Evolutionary conservation across 192 early-diverging fungal genomes (phyloP), one percentile per base, ranked within the genome.

Genomic region (Spizellomyces punctatus): DNA sequence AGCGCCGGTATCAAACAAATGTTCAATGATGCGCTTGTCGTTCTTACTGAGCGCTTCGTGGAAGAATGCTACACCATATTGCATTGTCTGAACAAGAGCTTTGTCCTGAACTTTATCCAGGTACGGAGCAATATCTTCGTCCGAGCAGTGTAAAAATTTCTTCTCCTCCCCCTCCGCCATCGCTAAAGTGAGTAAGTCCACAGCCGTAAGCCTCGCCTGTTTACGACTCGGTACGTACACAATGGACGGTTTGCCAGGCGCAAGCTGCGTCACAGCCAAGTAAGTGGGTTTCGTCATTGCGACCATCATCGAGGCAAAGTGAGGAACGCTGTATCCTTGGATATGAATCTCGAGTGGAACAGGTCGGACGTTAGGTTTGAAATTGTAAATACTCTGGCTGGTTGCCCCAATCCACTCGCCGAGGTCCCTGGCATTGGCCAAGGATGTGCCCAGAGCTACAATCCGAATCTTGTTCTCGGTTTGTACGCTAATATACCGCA

Each of bases 401-500:
- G 89, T 86, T 0, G 92, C 92, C 45, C 95, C 96, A 67, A 99
- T 93, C 98, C 98, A 99, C 71, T 95, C 93, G 3, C 95, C 98
- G 48, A 99, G 79, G 71, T 99, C 98, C n/a, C 91, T 84, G n/a
- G 96, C 96, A 77, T 99, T 99, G 22, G 96, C 94, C 54, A 99
- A 71, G 3, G 93, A 93, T 3, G 93, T 90, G 54, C 93, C 89
- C 68, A 99, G 78, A 16, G 89, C 93, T 42, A 99, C 89, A 47
- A 99, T 92, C n/a, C 98, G 91, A 66, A 98, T 92, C 48, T 88
- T 81, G 49, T 88, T 87, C 55, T 91, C 91, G 0, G 88, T 85
- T 76, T 94, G 91, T 0, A 75, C 88, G 6, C 90, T 89, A 70
- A 99, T 96, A 71, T 89, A 95, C 19, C 95, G 89, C 94, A 96